Base-by-base conservation (phyloP, 257 asterid species). In the Scutellaria barbata region DNA sequence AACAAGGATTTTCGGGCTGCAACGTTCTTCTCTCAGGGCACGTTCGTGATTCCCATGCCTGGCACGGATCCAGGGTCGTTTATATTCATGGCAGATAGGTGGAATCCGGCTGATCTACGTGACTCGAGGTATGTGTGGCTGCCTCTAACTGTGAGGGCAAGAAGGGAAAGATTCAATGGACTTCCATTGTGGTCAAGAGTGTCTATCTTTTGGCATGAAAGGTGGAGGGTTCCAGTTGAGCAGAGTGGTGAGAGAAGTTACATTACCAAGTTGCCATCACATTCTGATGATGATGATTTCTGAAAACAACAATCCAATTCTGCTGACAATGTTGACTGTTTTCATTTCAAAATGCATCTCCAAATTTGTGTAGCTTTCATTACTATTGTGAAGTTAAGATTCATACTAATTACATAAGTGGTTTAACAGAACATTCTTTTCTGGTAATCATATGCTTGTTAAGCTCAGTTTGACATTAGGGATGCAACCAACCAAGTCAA, bases 41-140 rank as follows among this genome's bases (percentile, higher is more conserved):
- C 86, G 1, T 90, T 80, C 37, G 95, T 87, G 78, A 45, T 85
- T 5, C 92, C 96, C 0, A 77, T 88, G 88, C 90, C 88, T 0
- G 86, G 79, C 8, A 75, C 76, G 12, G 47, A 5, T 5, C 73
- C 72, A 1, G 95, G 87, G 4, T 80, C 81, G 5, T 91, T 79
- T 61, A 69, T 89, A 43, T 89, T 87, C 77, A 87, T 91, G 89
- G 96, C 89, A 40, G 95, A 91, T 79, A 80, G 92, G 47, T 91
- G 96, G 96, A 91, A 87, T 30, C 86, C 88, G 2, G 71, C 68
- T 16, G 85, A 91, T 52, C 73, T 91, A 69, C 6, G 79, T 14
- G 90, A 87, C 53, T 91, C 97, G 12, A 81, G 97, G 78, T 89
- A 91, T 52, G 39, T 91, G 48, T 91, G 96, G 96, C 79, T 91